phyloP scores from a whole-genome alignment of 2,329 filamentous ascomycete genomes.

The Arthrobotrys conoides region DNA sequence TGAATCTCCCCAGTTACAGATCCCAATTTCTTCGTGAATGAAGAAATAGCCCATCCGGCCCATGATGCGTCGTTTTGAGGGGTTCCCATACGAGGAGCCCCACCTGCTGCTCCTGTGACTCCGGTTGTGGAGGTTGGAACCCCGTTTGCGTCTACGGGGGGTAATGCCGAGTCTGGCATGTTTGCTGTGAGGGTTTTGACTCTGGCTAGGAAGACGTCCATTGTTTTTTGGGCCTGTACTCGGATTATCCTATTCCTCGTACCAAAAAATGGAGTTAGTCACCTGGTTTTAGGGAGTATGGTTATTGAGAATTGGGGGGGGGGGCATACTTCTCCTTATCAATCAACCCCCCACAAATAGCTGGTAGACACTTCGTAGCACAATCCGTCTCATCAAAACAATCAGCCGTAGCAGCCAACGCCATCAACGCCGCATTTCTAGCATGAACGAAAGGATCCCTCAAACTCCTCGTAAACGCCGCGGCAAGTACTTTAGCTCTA shows the following conservation, averaged over 20 bases:
- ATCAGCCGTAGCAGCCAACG: conserved; percentile 86
- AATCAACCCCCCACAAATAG: conserved; percentile 84
- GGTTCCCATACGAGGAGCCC: conserved; percentile 81
- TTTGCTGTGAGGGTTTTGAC: conserved; percentile 82
- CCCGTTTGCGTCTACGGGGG: conserved; percentile 69
- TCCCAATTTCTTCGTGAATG: conserved; percentile 94
- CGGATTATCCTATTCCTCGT: conserved; percentile 79
- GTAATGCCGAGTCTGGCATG: conserved; percentile 85
- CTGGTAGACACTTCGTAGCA: conserved; percentile 84
- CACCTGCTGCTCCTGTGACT: conserved; percentile 68
- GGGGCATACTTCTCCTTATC: conserved; percentile 85
- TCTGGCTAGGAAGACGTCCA: conserved; percentile 86
- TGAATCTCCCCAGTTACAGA: conserved; percentile 89
- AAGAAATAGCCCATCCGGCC: conserved; percentile 98
- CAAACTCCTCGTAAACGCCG: conserved; percentile 89
- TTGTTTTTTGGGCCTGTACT: conserved; percentile 89
- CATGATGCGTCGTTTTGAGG: conserved; percentile 81
- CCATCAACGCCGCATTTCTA: conserved; percentile 88
- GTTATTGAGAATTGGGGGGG: too few species aligned
- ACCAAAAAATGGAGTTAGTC: conserved; percentile 20
- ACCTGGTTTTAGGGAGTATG: neutral
- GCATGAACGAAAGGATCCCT: conserved; percentile 96
- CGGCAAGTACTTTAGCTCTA: conserved; percentile 89
- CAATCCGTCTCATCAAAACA: conserved; percentile 91
- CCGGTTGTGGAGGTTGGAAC: conserved; percentile 67